Conservation (phyloP, 441 rosid species). For the Codiaeum variegatum region DNA sequence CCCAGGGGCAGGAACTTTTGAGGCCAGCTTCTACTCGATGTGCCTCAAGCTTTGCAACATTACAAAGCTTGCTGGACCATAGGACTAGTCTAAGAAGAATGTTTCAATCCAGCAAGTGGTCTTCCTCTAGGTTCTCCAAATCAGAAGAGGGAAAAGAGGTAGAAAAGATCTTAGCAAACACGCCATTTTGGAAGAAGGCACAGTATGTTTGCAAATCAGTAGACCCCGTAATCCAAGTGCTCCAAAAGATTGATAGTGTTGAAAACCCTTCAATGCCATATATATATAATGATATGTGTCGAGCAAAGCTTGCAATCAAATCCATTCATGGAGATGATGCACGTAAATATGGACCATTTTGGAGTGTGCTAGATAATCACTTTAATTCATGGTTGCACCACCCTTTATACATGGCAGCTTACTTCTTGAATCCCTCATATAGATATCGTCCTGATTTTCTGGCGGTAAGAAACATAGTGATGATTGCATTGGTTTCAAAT, state of each 20-base stretch:
- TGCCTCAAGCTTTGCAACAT: slow-evolving; percentile 55
- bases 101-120: slow-evolving; percentile 80
- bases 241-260: slow-evolving; percentile 50
- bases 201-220: slow-evolving; percentile 62
- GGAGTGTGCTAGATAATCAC: slow-evolving; percentile 69
- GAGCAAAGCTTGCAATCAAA: slow-evolving; percentile 67
- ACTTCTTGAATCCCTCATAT: slow-evolving; percentile 78
- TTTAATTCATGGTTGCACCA: slow-evolving; percentile 74
- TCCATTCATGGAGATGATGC: slow-evolving; percentile 64
- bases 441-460: slow-evolving; percentile 69
- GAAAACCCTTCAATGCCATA: slow-evolving; percentile 56
- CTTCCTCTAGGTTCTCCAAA: slow-evolving; percentile 48
- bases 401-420: slow-evolving; percentile 84
- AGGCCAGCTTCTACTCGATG: slow-evolving; percentile 54
- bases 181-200: slow-evolving; percentile 83
- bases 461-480: slow-evolving; percentile 42
- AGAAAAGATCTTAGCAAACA: slow-evolving; percentile 56
- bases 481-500: slow-evolving; percentile 4
- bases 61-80: slow-evolving; percentile 63
- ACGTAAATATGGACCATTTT: slow-evolving; percentile 69
- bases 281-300: slow-evolving; percentile 63
- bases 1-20: slow-evolving; percentile 76
- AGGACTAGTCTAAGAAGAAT: slow-evolving; percentile 62
- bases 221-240: slow-evolving; percentile 69
- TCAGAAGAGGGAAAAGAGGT: slow-evolving; percentile 77